A percentile compares a stretch with the other conserved stretches of the same genome.
These are phyloP conservation scores for Suillus americanus DNA, from an alignment of 768 basidiomycete species.

Conservation along the genomic window DNA sequence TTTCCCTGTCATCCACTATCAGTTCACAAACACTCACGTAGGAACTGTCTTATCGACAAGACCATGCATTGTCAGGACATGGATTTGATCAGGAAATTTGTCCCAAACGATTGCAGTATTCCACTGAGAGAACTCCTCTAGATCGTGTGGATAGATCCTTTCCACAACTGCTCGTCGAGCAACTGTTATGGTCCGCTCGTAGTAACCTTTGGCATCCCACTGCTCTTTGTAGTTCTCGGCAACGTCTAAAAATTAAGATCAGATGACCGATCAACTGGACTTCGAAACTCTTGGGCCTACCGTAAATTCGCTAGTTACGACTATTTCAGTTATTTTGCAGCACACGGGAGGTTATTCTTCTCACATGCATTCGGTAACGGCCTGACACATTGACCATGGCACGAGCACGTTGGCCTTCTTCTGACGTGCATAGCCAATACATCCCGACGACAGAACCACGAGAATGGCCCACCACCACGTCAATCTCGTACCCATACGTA, in stretches of 20 bases:
- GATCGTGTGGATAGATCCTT: conserved; percentile 55
- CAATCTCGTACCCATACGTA: conserved; percentile 64
- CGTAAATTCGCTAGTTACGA: conserved; percentile 25
- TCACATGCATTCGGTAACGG: conserved; percentile 76
- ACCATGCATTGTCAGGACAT: conserved; percentile 83
- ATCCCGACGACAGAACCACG: conserved; percentile 69
- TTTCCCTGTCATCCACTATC: not conserved
- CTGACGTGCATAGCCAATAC: conserved; percentile 65
- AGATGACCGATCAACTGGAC: not conserved
- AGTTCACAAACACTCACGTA: conserved; percentile 46
- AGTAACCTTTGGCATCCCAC: conserved; percentile 58
- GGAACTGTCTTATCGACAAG: conserved; percentile 66
- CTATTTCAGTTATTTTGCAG: conserved; percentile 8
- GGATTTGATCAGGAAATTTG: conserved; percentile 56
- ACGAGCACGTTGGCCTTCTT: conserved; percentile 53
- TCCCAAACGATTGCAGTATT: conserved; percentile 70
- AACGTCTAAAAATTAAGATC: conserved; percentile 19
- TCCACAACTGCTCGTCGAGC: conserved; percentile 58
- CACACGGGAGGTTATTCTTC: conserved; percentile 24
- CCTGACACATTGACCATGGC: conserved; percentile 75
- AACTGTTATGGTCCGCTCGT: conserved; percentile 62
- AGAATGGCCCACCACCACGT: conserved; percentile 76
- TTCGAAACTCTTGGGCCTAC: conserved; percentile 13
- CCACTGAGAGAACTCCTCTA: conserved; percentile 62
- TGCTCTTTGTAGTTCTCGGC: conserved; percentile 43